These are phyloP conservation scores for Colletotrichum scovillei DNA, from an alignment of 2,329 filamentous ascomycete species.

Conservation along the genomic window DNA sequence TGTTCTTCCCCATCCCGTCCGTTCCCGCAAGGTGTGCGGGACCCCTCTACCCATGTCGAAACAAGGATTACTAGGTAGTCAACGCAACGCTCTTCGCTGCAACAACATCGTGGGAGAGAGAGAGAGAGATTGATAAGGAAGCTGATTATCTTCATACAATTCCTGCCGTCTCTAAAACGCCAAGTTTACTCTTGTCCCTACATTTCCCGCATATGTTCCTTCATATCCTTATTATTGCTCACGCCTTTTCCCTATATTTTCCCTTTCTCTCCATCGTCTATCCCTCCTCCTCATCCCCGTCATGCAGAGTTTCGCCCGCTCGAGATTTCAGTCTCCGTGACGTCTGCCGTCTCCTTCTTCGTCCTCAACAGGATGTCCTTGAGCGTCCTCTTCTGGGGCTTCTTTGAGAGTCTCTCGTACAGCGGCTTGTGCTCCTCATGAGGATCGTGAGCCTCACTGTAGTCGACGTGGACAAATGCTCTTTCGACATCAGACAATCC, in stretches of 20 bases:
- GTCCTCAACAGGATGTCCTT: conserved; percentile 46
- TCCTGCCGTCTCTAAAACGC: conserved; percentile 1
- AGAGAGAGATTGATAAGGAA: not conserved
- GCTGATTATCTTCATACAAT: not conserved
- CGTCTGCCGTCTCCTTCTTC: conserved; percentile 32
- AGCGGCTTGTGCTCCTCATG: conserved; percentile 57
- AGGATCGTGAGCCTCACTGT: conserved; percentile 47
- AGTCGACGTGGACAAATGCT: conserved; percentile 59
- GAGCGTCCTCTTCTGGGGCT: conserved; percentile 41
- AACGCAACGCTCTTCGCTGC: not conserved
- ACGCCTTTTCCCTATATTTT: not conserved
- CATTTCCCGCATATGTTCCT: not conserved
- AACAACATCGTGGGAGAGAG: not conserved
- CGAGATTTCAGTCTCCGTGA: conserved; percentile 18
- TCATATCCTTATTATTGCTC: conserved; percentile 8
- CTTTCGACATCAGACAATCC: conserved; percentile 53
- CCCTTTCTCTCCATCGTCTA: not conserved
- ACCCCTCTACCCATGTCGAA: not conserved
- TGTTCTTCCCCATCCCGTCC: not conserved
- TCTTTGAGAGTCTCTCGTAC: conserved; percentile 45
- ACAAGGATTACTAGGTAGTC: not conserved
- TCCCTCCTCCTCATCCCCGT: not conserved
- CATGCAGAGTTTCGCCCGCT: conserved; percentile 10
- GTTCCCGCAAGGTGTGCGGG: conserved; percentile 2
- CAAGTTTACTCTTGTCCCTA: not conserved